These are phyloP conservation scores for Neospermospora avenae DNA, from an alignment of 2,329 filamentous ascomycete genomes.

Conservation along the genomic window DNA sequence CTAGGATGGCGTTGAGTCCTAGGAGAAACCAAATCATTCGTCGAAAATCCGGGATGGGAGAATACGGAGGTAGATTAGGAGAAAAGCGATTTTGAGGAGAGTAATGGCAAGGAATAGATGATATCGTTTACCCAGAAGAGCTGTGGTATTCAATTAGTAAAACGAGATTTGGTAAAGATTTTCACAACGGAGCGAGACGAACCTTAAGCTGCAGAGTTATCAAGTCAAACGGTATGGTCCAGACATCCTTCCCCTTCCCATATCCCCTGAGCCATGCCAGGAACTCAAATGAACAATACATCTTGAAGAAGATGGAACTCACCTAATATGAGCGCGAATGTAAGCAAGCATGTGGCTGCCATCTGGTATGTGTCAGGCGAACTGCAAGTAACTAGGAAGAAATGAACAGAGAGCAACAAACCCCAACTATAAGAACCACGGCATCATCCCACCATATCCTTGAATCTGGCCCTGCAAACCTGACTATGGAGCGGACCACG, in stretches of 20 bases:
- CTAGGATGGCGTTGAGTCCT: conserved; percentile 39
- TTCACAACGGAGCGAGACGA: neutral
- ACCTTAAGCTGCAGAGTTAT: conserved; percentile 38
- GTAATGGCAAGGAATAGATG: conserved; percentile 46
- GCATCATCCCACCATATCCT: conserved; percentile 11
- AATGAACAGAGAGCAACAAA: neutral
- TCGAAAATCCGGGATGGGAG: conserved; percentile 43
- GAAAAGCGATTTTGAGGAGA: conserved; percentile 49
- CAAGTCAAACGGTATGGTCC: conserved; percentile 12
- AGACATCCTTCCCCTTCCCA: conserved; percentile 22
- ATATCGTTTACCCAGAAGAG: conserved; percentile 42
- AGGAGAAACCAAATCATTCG: conserved; percentile 44
- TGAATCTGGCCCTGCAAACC: neutral
- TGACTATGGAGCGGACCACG: neutral
- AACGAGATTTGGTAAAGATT: neutral
- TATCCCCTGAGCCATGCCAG: neutral
- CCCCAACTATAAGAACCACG: conserved; percentile 1
- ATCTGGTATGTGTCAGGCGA: too few relatives aligned
- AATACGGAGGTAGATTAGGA: conserved; percentile 54
- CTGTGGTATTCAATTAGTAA: neutral
- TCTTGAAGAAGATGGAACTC: too few relatives aligned
- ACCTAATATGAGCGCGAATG: neutral
- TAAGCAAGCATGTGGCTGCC: neutral
- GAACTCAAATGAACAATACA: too few relatives aligned
- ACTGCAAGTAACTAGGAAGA: too few relatives aligned